Base-by-base conservation (phyloP, 305 asterid species). In the Coffea humblotiana region DNA sequence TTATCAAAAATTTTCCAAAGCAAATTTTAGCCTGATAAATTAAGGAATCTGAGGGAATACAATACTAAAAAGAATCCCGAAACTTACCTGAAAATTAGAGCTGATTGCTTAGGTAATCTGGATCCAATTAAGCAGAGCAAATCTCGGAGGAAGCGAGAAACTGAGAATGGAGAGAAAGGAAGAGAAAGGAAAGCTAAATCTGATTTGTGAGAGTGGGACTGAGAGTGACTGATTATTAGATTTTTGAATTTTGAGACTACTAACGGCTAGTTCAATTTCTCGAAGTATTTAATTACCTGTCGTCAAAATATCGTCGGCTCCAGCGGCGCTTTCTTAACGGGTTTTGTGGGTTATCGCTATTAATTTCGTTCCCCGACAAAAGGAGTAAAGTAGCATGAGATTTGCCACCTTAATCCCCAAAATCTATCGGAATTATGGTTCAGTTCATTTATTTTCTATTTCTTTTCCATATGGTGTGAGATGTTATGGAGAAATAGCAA, bases 191-290 rank as follows among this genome's bases (percentile, higher is more conserved):
- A 61, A 71, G 82, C 64, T 65, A 45, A 63, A 48, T 61, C 25
- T 25, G 77, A 75, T 69, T 64, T 82, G 78, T 71, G 87, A 65
- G 81, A 14, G 54, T 11, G 71, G 18, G 29, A 60, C 80, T 74
- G 78, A 76, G 67, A n/a, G 11, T 9, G 14, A 11, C 4, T 37
- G 64, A 52, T 29, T 52, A 51, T 54, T 54, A 27, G 75, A 40
- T 78, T 87, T 61, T 89, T 82, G 87, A 84, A 89, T 81, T 82
- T 83, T 18, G 84, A 84, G 84, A 35, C 73, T 25, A 47, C 82
- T 43, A 89, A 89, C 93, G 93, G 93, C 91, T 89, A 88, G 84
- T 86, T 86, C 56, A 80, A 78, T 82, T 58, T 87, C 80, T 88
- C 86, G 88, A 12, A 3, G 37, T 32, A 10, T 35, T 61, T 18